phyloP scores from a whole-genome alignment of 768 basidiomycete genomes.

The Suillus lakei region DNA sequence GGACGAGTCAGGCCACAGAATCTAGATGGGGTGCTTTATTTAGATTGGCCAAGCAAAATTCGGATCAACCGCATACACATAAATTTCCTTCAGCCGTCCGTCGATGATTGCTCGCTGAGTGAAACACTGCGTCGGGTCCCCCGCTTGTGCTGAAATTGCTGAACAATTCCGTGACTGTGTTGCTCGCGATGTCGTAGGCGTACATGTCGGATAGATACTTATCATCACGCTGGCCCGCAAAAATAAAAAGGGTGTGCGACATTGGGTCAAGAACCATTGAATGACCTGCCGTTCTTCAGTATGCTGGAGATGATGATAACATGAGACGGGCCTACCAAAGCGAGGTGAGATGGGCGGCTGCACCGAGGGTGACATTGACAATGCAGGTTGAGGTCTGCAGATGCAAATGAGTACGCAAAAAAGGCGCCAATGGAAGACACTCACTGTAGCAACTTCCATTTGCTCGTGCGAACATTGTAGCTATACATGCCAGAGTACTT shows the following conservation, averaged over 20 bases:
- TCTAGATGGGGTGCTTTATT: constrained; percentile 34
- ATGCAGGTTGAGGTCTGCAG: constrained; percentile 26
- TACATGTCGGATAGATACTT: constrained; percentile 79
- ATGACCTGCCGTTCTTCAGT: constrained; percentile 52
- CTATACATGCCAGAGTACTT: constrained; percentile 78
- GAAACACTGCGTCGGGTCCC: constrained; percentile 74
- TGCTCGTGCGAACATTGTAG: constrained; percentile 66
- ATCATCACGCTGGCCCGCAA: constrained; percentile 74
- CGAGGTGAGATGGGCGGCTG: constrained; percentile 59
- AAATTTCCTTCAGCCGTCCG: constrained; percentile 64
- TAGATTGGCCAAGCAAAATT: not conserved
- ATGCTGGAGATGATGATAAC: not conserved
- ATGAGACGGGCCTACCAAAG: constrained; percentile 48
- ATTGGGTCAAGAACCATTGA: constrained; percentile 79
- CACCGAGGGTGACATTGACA: constrained; percentile 20
- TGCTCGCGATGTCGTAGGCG: constrained; percentile 63
- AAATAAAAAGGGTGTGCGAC: constrained; percentile 65
- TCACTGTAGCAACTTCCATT: constrained; percentile 74
- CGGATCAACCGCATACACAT: constrained; percentile 56
- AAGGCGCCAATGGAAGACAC: constrained; percentile 27
- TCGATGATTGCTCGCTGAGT: constrained; percentile 79
- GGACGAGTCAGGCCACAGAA: constrained; percentile 64
- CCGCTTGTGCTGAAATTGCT: constrained; percentile 63
- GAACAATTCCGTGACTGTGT: constrained; percentile 63
- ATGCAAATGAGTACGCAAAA: not conserved